Evolutionary conservation across 2,329 filamentous ascomycete species (phyloP), one percentile per base, ranked within the genome.

Genomic region (Aspergillus ochraceus): DNA sequence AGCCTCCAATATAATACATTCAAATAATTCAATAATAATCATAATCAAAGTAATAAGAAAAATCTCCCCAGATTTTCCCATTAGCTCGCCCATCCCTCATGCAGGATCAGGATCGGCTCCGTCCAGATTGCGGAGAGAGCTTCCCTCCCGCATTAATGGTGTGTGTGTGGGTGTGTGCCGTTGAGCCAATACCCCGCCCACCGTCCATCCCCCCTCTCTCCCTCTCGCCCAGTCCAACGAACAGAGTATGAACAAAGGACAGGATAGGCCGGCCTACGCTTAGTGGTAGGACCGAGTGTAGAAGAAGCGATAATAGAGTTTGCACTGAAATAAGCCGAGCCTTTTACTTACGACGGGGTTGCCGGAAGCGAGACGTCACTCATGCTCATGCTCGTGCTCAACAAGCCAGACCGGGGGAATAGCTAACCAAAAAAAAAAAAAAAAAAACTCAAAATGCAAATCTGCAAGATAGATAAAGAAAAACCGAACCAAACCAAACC

Each of bases 101-200:
- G 62, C 64, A 66, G 64, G 60, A 66, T 66, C 36, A 42, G 32
- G 32, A 36, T 36, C 60, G 55, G 49, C 60, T 54, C 55, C 52
- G 46, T 59, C 49, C 50, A 55, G 61, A 62, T 59, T 65, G 64
- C 61, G 64, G 64, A 66, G 64, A 64, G 64, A 65, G 62, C 64
- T 64, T 64, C 36, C 45, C 45, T 59, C 57, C 60, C 56, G 55
- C 52, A 46, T 57, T 53, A 47, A 24, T 57, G 32, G 56, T 29
- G 11, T 32, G 30, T 22, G 22, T 8, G 32, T 36, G 32, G 30
- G 10, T 36, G 32, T 14, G 10, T 39, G 32, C 12, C 24, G 14
- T n/a, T n/a, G 36, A 42, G 32, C 32, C 32, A 36, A 36, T 36
- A 36, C 32, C 32, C 32, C 32, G 32, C 32, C 26, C 26, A 29